A percentile compares a stretch with the other conserved stretches of the same genome.
Evolutionary conservation across 192 early-diverging fungal genomes (phyloP).

Genomic region (Coemansia sp.): DNA sequence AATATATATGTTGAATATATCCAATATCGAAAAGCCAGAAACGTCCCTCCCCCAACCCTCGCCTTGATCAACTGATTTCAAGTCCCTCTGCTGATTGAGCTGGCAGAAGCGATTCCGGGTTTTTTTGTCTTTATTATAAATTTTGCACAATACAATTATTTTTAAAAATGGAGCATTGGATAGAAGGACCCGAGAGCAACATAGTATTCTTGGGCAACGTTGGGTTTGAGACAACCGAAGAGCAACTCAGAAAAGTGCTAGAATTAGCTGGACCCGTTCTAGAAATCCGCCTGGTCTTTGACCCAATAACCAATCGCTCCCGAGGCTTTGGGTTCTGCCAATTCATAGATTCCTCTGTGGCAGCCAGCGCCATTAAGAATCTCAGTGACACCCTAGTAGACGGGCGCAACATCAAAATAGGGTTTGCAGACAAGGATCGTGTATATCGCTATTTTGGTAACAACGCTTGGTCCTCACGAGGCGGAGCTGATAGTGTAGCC

Average conservation of each 20-base stretch:
- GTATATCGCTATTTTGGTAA: slow-evolving; percentile 31
- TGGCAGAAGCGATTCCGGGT: background rate
- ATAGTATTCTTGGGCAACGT: slow-evolving; percentile 72
- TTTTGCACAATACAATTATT: background rate
- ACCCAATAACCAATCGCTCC: slow-evolving; percentile 72
- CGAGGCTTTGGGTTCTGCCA: slow-evolving; percentile 96
- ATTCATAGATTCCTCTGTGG: slow-evolving; percentile 86
- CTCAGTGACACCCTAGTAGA: slow-evolving; percentile 88
- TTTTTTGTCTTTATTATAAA: background rate
- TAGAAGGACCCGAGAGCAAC: slow-evolving; percentile 28
- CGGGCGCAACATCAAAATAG: slow-evolving; percentile 85
- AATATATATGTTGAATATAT: background rate
- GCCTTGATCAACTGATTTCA: background rate
- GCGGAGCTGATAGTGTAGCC: slow-evolving; percentile 15
- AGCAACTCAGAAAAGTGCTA: slow-evolving; percentile 89
- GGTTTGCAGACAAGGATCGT: slow-evolving; percentile 72
- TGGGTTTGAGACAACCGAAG: slow-evolving; percentile 88
- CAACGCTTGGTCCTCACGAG: slow-evolving; percentile 5
- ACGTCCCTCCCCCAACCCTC: background rate
- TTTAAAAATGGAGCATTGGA: slow-evolving; percentile 30
- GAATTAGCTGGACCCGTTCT: slow-evolving; percentile 87
- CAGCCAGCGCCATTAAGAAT: slow-evolving; percentile 90
- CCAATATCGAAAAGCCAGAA: background rate
- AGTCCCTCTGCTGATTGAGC: background rate
- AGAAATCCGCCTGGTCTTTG: slow-evolving; percentile 86